A percentile compares a stretch with the other conserved stretches of the same genome.
Evolutionary conservation across 1,284 basidiomycete genomes (phyloP).

Genomic region (Xerocomus cyaneibrunnescens): DNA sequence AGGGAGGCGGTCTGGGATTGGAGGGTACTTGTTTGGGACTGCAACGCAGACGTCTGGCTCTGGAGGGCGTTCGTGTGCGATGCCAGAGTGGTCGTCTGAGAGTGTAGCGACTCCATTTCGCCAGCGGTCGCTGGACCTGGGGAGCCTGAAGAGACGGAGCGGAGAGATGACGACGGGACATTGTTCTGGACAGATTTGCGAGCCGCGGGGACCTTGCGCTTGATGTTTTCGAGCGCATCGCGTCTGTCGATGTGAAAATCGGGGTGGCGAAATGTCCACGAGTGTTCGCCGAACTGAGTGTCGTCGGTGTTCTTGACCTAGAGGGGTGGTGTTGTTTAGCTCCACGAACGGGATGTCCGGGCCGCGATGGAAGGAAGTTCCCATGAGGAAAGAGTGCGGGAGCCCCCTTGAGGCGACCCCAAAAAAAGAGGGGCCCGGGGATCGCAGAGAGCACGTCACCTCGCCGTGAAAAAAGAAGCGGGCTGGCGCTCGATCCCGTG

Average conservation of each 20-base stretch:
- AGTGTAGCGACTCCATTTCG: constrained; percentile 32
- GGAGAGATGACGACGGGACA: constrained; percentile 38
- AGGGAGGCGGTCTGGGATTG: constrained; percentile 33
- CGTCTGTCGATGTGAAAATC: constrained; percentile 88
- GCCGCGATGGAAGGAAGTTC: not conserved
- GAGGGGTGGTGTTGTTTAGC: constrained; percentile 2
- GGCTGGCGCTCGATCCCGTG: constrained; percentile 11
- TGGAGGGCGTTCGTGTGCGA: constrained; percentile 31
- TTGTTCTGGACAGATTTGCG: constrained; percentile 46
- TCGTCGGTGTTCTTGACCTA: constrained; percentile 81
- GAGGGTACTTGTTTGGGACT: constrained; percentile 29
- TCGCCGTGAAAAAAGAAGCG: constrained; percentile 12
- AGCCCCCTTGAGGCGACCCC: constrained; percentile 16
- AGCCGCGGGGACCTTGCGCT: constrained; percentile 83
- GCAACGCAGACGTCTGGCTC: constrained; percentile 23
- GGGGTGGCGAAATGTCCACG: constrained; percentile 96
- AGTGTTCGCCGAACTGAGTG: constrained; percentile 76
- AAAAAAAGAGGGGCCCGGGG: constrained; percentile 6
- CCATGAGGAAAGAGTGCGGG: not conserved
- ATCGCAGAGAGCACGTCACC: constrained; percentile 8
- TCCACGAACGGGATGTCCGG: constrained; percentile 2
- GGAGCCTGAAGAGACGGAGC: constrained; percentile 29
- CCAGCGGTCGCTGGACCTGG: constrained; percentile 20
- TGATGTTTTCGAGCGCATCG: constrained; percentile 90
- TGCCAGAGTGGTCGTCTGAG: constrained; percentile 23